Evolutionary conservation across 1,139 yeast species (phyloP), one percentile per base, ranked within the genome.

Genomic region (Blastobotrys proliferans): DNA sequence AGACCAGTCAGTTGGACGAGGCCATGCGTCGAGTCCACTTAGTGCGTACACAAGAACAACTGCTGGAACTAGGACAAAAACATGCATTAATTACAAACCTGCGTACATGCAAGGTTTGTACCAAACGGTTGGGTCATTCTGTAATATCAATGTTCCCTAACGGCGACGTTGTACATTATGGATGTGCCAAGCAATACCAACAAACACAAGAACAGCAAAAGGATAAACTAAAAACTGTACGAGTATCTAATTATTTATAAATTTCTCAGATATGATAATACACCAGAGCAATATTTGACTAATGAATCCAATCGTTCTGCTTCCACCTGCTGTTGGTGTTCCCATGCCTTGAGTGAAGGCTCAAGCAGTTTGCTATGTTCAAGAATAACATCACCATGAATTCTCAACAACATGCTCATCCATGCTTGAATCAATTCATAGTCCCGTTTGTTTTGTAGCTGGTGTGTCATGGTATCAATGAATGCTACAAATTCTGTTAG

Each of bases 261-360:
- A 22, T 57, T 55, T 38, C 69, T 49, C 38, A 88, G 69, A 56
- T 85, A 82, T 52, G 72, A 75, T 33, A 86, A 68, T 9, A 90
- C 90, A 49, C 96, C 94, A 1, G 94, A 73, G 61, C 96, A 86
- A 64, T 82, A 88, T 59, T 88, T 85, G 22, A 80, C 77, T 48
- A 86, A 65, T 25, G 75, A 77, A 54, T 87, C 95, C 56, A 92
- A 63, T 24, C 72, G 70, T 10, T 68, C 69, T 32, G 72, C 69
- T 43, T 71, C 74, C 0, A 50, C 53, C 18, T 58, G 54, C 52
- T 79, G 82, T 18, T 58, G 65, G 1, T 50, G 53, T 41, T 70
- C 67, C 85, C 86, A 81, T 9, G 56, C 53, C 11, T 66, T 66
- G 38, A 87, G 62, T 0, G 77, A 74, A 1, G 40, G 13, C 9